Conservation (phyloP, 2,329 filamentous ascomycete species). For the Graphiopsis chlorocephala region DNA sequence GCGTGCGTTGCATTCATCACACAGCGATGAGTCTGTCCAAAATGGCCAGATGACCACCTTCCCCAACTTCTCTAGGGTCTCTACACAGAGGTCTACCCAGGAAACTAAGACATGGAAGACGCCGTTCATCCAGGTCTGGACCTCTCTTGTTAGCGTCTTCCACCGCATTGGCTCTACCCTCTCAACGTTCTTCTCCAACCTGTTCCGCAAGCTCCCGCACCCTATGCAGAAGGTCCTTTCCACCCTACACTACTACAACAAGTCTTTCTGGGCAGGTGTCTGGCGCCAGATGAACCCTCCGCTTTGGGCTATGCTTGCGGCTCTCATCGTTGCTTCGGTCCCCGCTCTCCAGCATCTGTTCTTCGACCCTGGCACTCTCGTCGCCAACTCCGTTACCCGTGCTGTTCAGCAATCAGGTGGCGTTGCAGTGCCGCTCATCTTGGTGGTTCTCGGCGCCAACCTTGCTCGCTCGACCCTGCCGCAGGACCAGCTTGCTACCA, state of each 20-base stretch:
- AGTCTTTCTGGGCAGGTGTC: conserved; percentile 62
- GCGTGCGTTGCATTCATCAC: conserved; percentile 4
- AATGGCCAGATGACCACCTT: conserved; percentile 54
- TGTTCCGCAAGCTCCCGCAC: conserved; percentile 52
- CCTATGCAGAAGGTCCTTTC: conserved; percentile 52
- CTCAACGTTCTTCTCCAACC: conserved; percentile 27
- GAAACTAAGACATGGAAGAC: conserved; percentile 18
- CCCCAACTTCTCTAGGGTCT: conserved; percentile 32
- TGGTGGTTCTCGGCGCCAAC: conserved; percentile 93
- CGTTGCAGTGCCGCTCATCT: conserved; percentile 90
- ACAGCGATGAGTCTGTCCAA: conserved; percentile 31
- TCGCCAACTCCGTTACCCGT: conserved; percentile 88
- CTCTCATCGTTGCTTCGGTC: conserved; percentile 87
- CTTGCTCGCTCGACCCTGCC: conserved; percentile 86
- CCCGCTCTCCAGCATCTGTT: conserved; percentile 79
- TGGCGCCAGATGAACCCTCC: conserved; percentile 99
- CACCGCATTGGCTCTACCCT: conserved; percentile 30
- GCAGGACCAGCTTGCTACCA: conserved; percentile 58
- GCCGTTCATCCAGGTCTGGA: conserved; percentile 22
- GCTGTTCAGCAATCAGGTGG: conserved; percentile 81
- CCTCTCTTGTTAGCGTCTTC: conserved; percentile 22
- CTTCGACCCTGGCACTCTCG: conserved; percentile 83
- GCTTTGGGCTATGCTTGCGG: conserved; percentile 91
- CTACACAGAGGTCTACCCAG: conserved; percentile 22
- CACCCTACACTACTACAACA: conserved; percentile 39